Conservation (phyloP, 1,139 yeast species). For the Geotrichum citri-aurantii region DNA sequence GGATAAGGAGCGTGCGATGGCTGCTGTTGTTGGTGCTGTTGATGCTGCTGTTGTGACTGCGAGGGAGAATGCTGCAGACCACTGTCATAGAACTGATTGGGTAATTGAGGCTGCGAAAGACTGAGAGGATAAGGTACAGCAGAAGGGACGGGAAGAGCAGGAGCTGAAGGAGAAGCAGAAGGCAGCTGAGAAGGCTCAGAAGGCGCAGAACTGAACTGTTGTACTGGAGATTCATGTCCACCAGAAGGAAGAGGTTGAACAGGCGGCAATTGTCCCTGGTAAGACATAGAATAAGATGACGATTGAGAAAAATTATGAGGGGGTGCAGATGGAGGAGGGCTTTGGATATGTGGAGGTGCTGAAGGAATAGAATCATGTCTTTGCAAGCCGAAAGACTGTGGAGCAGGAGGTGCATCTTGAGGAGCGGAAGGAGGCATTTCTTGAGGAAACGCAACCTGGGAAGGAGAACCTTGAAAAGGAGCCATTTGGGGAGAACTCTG, state of each 20-base stretch:
- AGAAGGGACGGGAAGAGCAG: conserved; percentile 6
- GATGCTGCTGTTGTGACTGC: background rate
- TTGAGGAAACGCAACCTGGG: conserved; percentile 12
- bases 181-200: background rate
- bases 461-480: conserved; percentile 5
- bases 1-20: conserved; percentile 8
- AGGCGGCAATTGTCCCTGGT: background rate
- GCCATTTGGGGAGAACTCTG: conserved; percentile 12
- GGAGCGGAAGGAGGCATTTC: background rate
- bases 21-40: conserved; percentile 4
- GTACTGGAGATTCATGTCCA: background rate
- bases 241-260: background rate
- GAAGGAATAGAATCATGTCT: background rate
- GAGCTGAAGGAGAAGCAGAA: conserved; percentile 1
- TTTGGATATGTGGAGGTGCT: conserved; percentile 3
- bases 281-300: background rate
- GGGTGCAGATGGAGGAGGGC: background rate
- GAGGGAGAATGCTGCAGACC: conserved; percentile 1
- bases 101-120: background rate
- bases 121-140: background rate
- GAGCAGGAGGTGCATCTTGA: background rate
- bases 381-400: background rate
- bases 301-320: background rate
- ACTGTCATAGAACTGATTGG: background rate
- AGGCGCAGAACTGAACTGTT: background rate